Base-by-base conservation (phyloP, 2,329 filamentous ascomycete species). In the Monascus ruber region DNA sequence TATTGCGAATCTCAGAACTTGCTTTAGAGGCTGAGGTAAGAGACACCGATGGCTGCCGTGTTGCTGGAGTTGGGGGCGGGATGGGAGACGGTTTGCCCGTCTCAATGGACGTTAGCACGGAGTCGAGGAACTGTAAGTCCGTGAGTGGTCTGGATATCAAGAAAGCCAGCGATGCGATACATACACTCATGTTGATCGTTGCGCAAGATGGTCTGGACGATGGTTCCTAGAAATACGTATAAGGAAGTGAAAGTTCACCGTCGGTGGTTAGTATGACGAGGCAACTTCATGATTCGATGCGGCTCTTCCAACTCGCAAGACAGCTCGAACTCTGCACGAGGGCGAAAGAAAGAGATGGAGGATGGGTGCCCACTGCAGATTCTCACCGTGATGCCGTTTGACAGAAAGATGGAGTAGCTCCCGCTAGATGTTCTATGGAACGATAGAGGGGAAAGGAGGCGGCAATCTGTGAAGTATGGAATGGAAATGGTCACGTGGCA, bases 21-120 rank as follows among this genome's bases (percentile, higher is more conserved):
- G 41, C 36, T 6, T 44, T 41, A 2, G 51, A 45, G 5, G 51
- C 51, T 6, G 57, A 42, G 11, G 44, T 41, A 9, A 52, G 48
- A 24, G 53, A 38, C 26, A 52, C 48, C n/a, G 53, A 49, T 8
- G 49, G 43, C 28, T 47, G 52, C 24, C 52, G 42, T 7, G 45
- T 29, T 28, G 48, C 45, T 25, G 38, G 38, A 3, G 38, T 34
- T 34, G 44, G 39, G 10, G 50, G 48, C n/a, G 57, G 51, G 24
- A 53, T 42, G 29, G 48, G 50, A 26, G 58, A 42, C 31, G 59
- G 55, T 33, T 57, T 60, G 17, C 63, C 64, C 43, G 60, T 65
- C 50, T 66, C 66, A 43, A 72, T 68, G 31, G 69, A 71, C 41
- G 68, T 65, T 43, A 73, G 63, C 31, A 72, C 63, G 24, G 69